These are phyloP conservation scores for Pythium brachiatum DNA, from an alignment of 352 stramenopile genomes.

Conservation along the genomic window DNA sequence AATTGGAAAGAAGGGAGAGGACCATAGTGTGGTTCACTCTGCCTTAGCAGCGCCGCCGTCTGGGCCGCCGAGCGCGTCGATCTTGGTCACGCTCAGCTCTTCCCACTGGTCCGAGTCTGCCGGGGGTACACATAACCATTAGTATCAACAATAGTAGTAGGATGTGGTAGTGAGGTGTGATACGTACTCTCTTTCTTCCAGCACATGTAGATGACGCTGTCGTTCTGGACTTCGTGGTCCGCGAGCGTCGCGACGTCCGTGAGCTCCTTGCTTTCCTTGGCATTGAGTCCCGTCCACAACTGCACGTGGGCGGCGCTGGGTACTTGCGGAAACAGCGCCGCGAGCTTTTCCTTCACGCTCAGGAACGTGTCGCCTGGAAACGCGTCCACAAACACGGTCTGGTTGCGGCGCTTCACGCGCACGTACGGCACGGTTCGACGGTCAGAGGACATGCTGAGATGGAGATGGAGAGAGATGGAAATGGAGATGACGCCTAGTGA, in stretches of 20 bases:
- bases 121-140: too few species aligned
- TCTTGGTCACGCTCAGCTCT: conserved; percentile 67
- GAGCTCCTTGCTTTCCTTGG: conserved; percentile 78
- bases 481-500: too few species aligned
- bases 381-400: conserved; percentile 87
- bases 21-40: conserved; percentile 6
- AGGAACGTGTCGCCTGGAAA: conserved; percentile 77
- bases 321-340: conserved; percentile 51
- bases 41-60: conserved; percentile 21
- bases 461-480: too few species aligned
- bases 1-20: not conserved
- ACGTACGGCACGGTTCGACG: conserved; percentile 61
- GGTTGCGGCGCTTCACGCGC: conserved; percentile 84
- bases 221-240: conserved; percentile 84
- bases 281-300: conserved; percentile 67
- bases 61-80: conserved; percentile 38
- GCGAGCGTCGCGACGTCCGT: conserved; percentile 72
- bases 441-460: conserved; percentile 3
- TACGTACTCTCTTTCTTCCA: conserved; percentile 85
- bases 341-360: conserved; percentile 81
- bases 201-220: conserved; percentile 84
- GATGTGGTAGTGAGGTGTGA: too few species aligned
- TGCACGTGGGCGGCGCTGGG: conserved; percentile 51
- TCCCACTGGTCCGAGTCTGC: conserved; percentile 79
- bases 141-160: too few species aligned